Percentiles rank a stretch among this genome's conserved stretches.
Conservation (phyloP, 768 basidiomycete species). For the Calocybe cyanea region DNA sequence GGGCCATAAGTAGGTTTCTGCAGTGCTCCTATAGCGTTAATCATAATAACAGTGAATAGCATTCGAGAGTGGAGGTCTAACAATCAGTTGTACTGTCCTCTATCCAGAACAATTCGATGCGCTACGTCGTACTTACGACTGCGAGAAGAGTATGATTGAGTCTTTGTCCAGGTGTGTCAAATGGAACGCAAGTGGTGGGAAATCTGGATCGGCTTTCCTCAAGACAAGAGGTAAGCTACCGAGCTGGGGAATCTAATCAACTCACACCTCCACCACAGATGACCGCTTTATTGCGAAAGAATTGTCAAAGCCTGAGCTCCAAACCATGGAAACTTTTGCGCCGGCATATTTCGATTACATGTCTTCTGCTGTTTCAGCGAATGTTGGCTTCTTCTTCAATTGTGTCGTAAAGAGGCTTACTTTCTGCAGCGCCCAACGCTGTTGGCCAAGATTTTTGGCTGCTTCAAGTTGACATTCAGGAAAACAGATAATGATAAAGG, state of each 20-base stretch:
- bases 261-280: constrained; percentile 43
- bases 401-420: constrained; percentile 8
- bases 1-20: constrained; percentile 66
- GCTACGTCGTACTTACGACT: constrained; percentile 86
- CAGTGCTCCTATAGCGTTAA: neutral
- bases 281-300: constrained; percentile 99
- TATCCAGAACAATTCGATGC: constrained; percentile 98
- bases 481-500: constrained; percentile 72
- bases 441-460: constrained; percentile 94
- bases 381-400: constrained; percentile 45
- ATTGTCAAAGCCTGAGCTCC: constrained; percentile 83
- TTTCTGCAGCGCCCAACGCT: constrained; percentile 78
- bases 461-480: constrained; percentile 89
- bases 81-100: constrained; percentile 90
- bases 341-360: constrained; percentile 98
- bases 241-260: neutral
- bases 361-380: constrained; percentile 85
- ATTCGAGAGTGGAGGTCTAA: constrained; percentile 85
- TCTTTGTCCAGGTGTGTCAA: constrained; percentile 91
- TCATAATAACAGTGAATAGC: constrained; percentile 40
- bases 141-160: constrained; percentile 91
- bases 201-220: constrained; percentile 94
- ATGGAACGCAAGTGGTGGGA: constrained; percentile 94
- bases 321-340: constrained; percentile 95
- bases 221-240: constrained; percentile 77